A percentile compares a stretch with the other conserved stretches of the same genome.
Conservation (phyloP, 2,329 filamentous ascomycete species). For the Teratosphaeria destructans region DNA sequence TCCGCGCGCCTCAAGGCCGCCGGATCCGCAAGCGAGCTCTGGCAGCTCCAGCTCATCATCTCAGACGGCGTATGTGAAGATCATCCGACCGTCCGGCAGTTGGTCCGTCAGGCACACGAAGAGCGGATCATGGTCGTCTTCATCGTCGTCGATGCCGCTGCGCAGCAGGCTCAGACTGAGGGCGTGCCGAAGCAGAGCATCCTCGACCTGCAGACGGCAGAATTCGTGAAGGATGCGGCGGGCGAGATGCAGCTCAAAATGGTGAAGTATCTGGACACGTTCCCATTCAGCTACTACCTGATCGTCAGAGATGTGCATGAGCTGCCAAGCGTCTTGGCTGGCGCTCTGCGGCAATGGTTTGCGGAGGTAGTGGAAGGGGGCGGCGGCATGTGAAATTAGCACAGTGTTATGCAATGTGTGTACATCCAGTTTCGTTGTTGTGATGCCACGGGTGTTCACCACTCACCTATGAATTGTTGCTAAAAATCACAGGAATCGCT, state of each 20-base stretch:
- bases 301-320: slow-evolving; percentile 89
- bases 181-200: slow-evolving; percentile 50
- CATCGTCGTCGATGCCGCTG: slow-evolving; percentile 71
- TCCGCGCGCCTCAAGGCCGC: slow-evolving; percentile 55
- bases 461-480: not conserved
- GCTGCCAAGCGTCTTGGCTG: slow-evolving; percentile 76
- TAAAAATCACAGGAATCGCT: not conserved
- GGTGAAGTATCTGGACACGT: slow-evolving; percentile 85
- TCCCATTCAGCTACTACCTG: slow-evolving; percentile 94
- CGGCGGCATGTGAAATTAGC: not conserved
- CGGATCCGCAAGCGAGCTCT: slow-evolving; percentile 57
- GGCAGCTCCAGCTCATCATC: slow-evolving; percentile 89
- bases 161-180: slow-evolving; percentile 7
- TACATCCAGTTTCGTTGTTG: not conserved
- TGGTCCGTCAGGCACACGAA: slow-evolving; percentile 80
- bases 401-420: not conserved
- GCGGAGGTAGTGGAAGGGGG: slow-evolving; percentile 49
- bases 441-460: not conserved
- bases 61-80: slow-evolving; percentile 90
- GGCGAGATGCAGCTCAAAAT: slow-evolving; percentile 62
- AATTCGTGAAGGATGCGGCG: slow-evolving; percentile 60
- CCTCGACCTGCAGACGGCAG: slow-evolving; percentile 76
- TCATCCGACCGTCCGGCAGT: slow-evolving; percentile 69
- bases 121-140: slow-evolving; percentile 98
- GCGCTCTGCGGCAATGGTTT: slow-evolving; percentile 92